Evolutionary conservation across 208 protist species (phyloP), one percentile per base, ranked within the genome.

Genomic region (Trypanosoma rangeli): DNA sequence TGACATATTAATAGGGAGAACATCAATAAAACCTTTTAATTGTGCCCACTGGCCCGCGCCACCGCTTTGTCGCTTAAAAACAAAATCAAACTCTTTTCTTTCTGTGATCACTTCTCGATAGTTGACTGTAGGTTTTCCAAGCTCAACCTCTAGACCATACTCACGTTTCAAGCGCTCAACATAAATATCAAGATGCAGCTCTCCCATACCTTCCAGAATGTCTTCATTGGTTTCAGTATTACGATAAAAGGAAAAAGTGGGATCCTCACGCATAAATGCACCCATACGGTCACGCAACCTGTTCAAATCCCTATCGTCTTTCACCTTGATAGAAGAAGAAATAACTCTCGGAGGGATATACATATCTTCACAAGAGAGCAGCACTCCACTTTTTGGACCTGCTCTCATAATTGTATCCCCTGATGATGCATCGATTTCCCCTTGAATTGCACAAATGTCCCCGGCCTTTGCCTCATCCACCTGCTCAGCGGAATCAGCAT

Each of bases 1-100:
- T 8, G 90, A 94, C 89, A 97, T 94, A 74, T 96, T 86, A 70
- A 97, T 95, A 5, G 79, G 58, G 49, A 98, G 82, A 42, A 93
- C 86, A 81, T 96, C 94, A 64, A 98, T 79, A 74, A 90, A 95
- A 57, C 97, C 97, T 74, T 97, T 97, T 35, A 99, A 74, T 50
- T 98, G 94, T 9, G 95, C 99, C 88, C 97, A 99, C 86, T 99
- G 98, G 35, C 99, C 98, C 12, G 96, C 81, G 70, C 99, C 99
- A 83, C 99, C 99, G 78, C 92, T 97, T 89, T 99, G 99, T 64
- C 99, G 98, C 89, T 99, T 99, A 84, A 99, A 99, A 35, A 97
- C 92, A 80, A 98, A 99, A 71, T 99, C 88, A 79, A 99, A 99
- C 33, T 94, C 83, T 60, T 95, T 89, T 28, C 82, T 56, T 63